phyloP scores from a whole-genome alignment of 1,284 basidiomycete genomes.

The Mycena sp. region DNA sequence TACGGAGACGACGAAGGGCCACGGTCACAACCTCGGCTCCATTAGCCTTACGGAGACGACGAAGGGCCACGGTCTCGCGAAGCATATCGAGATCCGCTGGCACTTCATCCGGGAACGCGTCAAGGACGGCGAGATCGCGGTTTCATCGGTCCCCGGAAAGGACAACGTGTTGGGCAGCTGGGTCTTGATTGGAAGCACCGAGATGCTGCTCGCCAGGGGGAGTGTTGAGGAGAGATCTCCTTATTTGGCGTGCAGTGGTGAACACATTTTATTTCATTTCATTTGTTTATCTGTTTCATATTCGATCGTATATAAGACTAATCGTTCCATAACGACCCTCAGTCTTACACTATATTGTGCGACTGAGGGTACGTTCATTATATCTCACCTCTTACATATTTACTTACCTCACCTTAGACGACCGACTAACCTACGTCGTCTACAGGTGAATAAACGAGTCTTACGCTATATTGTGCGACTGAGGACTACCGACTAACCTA shows the following conservation, averaged over 20 bases:
- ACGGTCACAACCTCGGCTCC: conserved; percentile 14
- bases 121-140: background rate
- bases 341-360: background rate
- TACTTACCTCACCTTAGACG: background rate
- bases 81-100: conserved; percentile 15
- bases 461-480: background rate
- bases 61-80: conserved; percentile 13
- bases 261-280: background rate
- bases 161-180: background rate
- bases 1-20: conserved; percentile 20
- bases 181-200: conserved; percentile 6
- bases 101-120: conserved; percentile 16
- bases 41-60: conserved; percentile 18
- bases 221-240: conserved; percentile 11
- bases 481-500: too few species aligned
- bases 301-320: background rate
- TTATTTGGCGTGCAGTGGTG: background rate
- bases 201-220: conserved; percentile 8
- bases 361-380: background rate
- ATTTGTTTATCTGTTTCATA: background rate
- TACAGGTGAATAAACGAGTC: background rate
- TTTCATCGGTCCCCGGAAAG: conserved; percentile 4
- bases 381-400: background rate
- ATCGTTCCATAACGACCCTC: background rate
- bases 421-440: too few species aligned